Base-by-base conservation (phyloP, 2,329 filamentous ascomycete species). In the Pestalotiopsis sp. region DNA sequence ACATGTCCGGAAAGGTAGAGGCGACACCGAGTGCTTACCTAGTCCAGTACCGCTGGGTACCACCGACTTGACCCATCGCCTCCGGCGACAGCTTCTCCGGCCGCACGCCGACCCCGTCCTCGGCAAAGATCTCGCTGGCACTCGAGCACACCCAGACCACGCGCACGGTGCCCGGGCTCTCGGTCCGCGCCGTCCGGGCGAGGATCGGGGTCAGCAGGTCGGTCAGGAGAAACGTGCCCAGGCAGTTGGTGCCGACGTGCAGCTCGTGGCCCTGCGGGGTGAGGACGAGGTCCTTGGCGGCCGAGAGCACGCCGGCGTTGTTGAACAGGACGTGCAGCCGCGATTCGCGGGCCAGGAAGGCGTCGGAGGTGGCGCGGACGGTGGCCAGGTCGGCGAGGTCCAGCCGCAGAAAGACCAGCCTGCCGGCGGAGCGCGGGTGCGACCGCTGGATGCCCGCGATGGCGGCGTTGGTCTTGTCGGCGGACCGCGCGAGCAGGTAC, bases 401-500 rank as follows among this genome's bases (percentile, higher is more conserved):
- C 17, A 52, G 17, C 2, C 20, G 4, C 14, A 52, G 1, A 11
- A 52, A 52, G 0, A n/a, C 17, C 14, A 52, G 7, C 2, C 4
- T 1, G 45, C 45, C 45, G 17, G 45, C 9, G 0, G 45, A 52
- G 6, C 6, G 7, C 17, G 5, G 14, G 0, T 52, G 14, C 14
- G 4, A 9, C 7, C 7, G 17, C 17, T n/a, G 14, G 6, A 52
- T 52, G 4, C 2, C 14, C 14, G 17, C 1, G n/a, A 52, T 23
- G 5, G 17, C 45, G 7, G 17, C 17, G 9, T 23, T 9, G 17
- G 45, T n/a, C 2, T n/a, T n/a, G 14, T n/a, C 14, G 4, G 14
- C 14, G 3, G 45, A 52, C 25, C 84, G 80, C 2, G 79, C 81
- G 13, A 80, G 79, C 23, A 85, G 71, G 71, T 83, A 85, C 49